phyloP scores from a whole-genome alignment of 768 basidiomycete genomes.

The Mycena vitilis region DNA sequence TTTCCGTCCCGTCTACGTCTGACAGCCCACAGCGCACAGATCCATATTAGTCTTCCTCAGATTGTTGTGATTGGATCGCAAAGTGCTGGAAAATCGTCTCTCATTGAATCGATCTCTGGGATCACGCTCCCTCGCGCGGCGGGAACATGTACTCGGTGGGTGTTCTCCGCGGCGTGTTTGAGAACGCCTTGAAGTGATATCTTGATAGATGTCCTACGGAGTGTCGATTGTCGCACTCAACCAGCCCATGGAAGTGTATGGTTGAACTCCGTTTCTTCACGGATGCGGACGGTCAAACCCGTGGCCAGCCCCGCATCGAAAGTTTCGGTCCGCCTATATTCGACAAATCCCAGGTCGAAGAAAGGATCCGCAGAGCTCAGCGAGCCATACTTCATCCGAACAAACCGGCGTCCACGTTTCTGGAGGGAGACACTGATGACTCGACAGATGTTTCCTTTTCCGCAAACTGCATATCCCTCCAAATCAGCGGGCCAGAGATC shows the following conservation, averaged over 20 bases:
- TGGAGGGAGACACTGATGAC: conserved; percentile 50
- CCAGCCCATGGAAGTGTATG: conserved; percentile 59
- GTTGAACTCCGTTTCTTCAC: conserved; percentile 61
- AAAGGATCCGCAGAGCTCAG: conserved; percentile 74
- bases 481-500: conserved; percentile 69
- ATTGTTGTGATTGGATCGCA: conserved; percentile 81
- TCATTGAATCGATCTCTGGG: conserved; percentile 83
- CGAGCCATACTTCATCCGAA: conserved; percentile 73
- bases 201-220: conserved; percentile 66
- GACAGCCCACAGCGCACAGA: conserved; percentile 60
- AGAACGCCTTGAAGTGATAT: neutral
- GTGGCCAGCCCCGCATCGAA: conserved; percentile 53
- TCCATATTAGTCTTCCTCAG: conserved; percentile 77
- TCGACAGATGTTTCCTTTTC: conserved; percentile 58
- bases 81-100: conserved; percentile 80
- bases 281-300: conserved; percentile 50
- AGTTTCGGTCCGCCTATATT: conserved; percentile 62
- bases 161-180: neutral
- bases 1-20: no score
- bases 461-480: conserved; percentile 64
- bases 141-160: conserved; percentile 80
- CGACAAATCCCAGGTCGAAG: conserved; percentile 67
- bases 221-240: conserved; percentile 59
- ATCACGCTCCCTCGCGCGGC: conserved; percentile 66
- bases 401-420: conserved; percentile 46